phyloP scores from a whole-genome alignment of 352 stramenopile genomes.

The Globisporangium ultimum region DNA sequence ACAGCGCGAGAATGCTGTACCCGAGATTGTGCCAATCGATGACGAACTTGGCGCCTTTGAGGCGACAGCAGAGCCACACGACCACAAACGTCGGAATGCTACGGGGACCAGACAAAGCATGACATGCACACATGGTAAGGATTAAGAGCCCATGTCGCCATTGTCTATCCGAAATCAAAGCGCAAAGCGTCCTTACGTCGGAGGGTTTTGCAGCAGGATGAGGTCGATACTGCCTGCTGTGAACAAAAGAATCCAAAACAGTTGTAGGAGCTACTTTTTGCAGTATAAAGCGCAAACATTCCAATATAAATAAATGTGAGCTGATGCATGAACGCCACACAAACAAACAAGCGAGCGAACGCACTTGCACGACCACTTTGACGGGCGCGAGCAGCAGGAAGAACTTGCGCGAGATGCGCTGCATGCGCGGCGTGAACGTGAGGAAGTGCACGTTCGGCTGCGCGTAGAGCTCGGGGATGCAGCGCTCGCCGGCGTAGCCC shows the following conservation, averaged over 20 bases:
- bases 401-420: slow-evolving; percentile 51
- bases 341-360: background rate
- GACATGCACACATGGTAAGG: background rate
- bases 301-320: background rate
- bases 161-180: background rate
- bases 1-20: slow-evolving; percentile 95
- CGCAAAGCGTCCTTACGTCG: slow-evolving; percentile 48
- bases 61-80: slow-evolving; percentile 67
- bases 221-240: slow-evolving; percentile 80
- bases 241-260: slow-evolving; percentile 80
- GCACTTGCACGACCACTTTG: slow-evolving; percentile 81
- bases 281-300: background rate
- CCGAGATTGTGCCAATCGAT: slow-evolving; percentile 99
- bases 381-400: slow-evolving; percentile 78
- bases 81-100: slow-evolving; percentile 95
- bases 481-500: slow-evolving; percentile 92
- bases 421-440: slow-evolving; percentile 66
- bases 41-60: slow-evolving; percentile 90
- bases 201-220: slow-evolving; percentile 98
- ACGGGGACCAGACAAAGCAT: background rate
- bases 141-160: too few species aligned
- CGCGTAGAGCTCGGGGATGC: slow-evolving; percentile 63
- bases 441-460: slow-evolving; percentile 73
- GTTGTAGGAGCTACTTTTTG: slow-evolving; percentile 54
- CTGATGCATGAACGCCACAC: too few species aligned